A percentile compares a stretch with the other conserved stretches of the same genome.
Evolutionary conservation across 768 basidiomycete species (phyloP).

Genomic region (Leucosporidium scottii): DNA sequence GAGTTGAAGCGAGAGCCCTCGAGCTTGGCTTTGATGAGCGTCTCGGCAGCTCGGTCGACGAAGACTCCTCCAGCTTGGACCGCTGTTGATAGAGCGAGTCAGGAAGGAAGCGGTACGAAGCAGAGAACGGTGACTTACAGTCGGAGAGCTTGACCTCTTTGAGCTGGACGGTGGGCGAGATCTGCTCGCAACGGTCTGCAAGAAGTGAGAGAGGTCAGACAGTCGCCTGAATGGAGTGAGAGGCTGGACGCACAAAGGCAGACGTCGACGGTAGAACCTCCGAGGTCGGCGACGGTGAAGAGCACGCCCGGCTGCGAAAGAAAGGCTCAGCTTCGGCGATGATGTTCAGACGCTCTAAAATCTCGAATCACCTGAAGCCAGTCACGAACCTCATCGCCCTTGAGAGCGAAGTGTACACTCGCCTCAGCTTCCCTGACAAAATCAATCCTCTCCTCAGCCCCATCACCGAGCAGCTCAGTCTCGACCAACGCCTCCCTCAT

Average conservation of each 20-base stretch:
- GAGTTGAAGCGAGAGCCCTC: not conserved
- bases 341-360: too few species aligned
- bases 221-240: not conserved
- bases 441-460: not conserved
- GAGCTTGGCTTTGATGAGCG: conserved; percentile 1
- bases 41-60: conserved; percentile 1
- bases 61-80: conserved; percentile 6
- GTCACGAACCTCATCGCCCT: not conserved
- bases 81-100: not conserved
- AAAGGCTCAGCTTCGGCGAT: not conserved
- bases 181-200: not conserved
- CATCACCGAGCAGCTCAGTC: conserved; percentile 2
- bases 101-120: not conserved
- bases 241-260: not conserved
- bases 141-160: not conserved
- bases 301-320: not conserved
- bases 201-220: not conserved
- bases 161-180: not conserved
- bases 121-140: not conserved
- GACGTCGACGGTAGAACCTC: not conserved
- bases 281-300: not conserved
- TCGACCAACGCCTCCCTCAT: conserved; percentile 8
- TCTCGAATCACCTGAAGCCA: not conserved
- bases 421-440: not conserved
- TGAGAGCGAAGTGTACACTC: not conserved